These are phyloP conservation scores for Russula foetens DNA, from an alignment of 768 basidiomycete genomes.

Conservation along the genomic window DNA sequence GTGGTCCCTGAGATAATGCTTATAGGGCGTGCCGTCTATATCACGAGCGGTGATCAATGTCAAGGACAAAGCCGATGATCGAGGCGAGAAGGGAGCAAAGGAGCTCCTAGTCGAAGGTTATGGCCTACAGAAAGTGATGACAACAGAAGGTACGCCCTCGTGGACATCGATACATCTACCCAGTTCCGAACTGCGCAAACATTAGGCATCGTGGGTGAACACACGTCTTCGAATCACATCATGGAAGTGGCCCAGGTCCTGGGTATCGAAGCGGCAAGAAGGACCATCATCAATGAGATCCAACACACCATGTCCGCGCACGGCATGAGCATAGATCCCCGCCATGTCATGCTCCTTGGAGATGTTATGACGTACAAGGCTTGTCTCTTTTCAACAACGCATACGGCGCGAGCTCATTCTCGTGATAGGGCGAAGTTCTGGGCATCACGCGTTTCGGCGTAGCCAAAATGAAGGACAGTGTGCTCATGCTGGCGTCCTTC, in stretches of 20 bases:
- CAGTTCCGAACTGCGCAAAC: neutral
- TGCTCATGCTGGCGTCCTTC: conserved; percentile 97
- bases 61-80: conserved; percentile 75
- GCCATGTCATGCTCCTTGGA: conserved; percentile 96
- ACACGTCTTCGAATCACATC: conserved; percentile 94
- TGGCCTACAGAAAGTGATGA: conserved; percentile 95
- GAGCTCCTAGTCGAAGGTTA: conserved; percentile 96
- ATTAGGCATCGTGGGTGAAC: conserved; percentile 82
- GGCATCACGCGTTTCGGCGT: conserved; percentile 99
- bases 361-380: conserved; percentile 99
- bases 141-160: conserved; percentile 66
- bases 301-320: conserved; percentile 96
- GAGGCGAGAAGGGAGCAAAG: conserved; percentile 81
- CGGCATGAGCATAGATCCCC: conserved; percentile 97
- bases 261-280: conserved; percentile 95
- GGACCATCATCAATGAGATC: conserved; percentile 94
- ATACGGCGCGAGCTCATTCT: neutral
- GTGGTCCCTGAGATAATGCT: neutral
- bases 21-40: conserved; percentile 76
- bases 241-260: conserved; percentile 92
- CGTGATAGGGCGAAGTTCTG: conserved; percentile 79
- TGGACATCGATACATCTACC: neutral
- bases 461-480: conserved; percentile 99
- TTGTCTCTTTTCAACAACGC: conserved; percentile 5
- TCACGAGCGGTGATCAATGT: conserved; percentile 94